Percentiles rank a stretch among this genome's conserved stretches.
Evolutionary conservation across 345 rosid species (phyloP).

Genomic region (Salix purpurea): DNA sequence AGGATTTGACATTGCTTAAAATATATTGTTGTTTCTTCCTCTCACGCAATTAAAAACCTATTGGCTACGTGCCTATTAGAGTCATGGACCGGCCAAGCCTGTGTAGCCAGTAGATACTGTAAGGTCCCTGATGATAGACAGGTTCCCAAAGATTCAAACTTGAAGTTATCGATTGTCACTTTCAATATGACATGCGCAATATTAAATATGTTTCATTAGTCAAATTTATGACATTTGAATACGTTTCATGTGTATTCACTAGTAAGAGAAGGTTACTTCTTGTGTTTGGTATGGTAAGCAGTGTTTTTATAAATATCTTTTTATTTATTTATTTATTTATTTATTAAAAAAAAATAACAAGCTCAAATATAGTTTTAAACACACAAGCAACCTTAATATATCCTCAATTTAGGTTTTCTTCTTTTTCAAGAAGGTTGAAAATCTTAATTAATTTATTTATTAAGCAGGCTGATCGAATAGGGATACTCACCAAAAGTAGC

Average conservation of each 20-base stretch:
- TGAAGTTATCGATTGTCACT: background rate
- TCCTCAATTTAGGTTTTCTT: too few species aligned
- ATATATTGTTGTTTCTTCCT: background rate
- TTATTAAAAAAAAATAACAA: too few species aligned
- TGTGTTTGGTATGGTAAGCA: too few species aligned
- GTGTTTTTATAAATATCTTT: too few species aligned
- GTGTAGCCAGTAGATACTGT: background rate
- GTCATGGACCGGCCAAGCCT: background rate
- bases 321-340: too few species aligned
- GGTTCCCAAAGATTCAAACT: background rate
- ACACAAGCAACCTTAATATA: too few species aligned
- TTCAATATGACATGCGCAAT: background rate
- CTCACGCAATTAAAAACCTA: background rate
- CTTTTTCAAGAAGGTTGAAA: background rate
- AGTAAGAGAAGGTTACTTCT: too few species aligned
- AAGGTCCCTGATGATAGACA: background rate
- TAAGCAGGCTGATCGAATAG: background rate
- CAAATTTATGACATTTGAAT: background rate
- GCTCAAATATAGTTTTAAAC: too few species aligned
- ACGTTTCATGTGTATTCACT: too few species aligned
- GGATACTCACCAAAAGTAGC: conserved; percentile 37
- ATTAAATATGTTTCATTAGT: background rate
- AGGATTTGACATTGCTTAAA: background rate
- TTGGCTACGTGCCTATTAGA: background rate
- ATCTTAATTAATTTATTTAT: background rate